Conservation (phyloP, 2,329 filamentous ascomycete species). For the Rugonectria rugulosa region DNA sequence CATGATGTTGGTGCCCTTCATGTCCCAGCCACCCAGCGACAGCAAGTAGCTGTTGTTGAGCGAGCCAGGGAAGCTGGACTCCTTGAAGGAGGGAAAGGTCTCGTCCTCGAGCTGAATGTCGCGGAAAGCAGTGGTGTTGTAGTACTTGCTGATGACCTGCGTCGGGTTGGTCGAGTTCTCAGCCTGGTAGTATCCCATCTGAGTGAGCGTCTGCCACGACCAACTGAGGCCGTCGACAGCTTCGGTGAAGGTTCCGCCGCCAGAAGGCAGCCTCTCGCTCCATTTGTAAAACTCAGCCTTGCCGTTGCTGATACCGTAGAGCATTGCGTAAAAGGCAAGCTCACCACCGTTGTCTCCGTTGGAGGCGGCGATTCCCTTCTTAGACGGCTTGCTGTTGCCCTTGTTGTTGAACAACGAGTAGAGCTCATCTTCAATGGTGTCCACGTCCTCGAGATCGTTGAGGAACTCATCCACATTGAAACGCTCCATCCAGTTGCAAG, state of each 20-base stretch:
- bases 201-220: slow-evolving; percentile 23
- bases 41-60: slow-evolving; percentile 49
- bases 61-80: slow-evolving; percentile 6
- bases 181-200: slow-evolving; percentile 24
- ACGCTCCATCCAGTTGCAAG: slow-evolving; percentile 19
- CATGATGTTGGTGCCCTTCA: slow-evolving; percentile 35
- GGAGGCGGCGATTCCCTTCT: slow-evolving; percentile 10
- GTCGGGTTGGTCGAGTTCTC: slow-evolving; percentile 19
- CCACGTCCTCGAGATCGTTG: not conserved
- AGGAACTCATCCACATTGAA: slow-evolving; percentile 9
- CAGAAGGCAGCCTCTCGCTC: not conserved
- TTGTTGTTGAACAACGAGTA: slow-evolving; percentile 3
- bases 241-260: slow-evolving; percentile 37
- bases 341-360: slow-evolving; percentile 9
- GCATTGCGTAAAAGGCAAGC: slow-evolving; percentile 16
- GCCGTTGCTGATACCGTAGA: slow-evolving; percentile 18
- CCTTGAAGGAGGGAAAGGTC: not conserved
- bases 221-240: slow-evolving; percentile 28
- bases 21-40: slow-evolving; percentile 39
- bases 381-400: not conserved
- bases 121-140: slow-evolving; percentile 5
- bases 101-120: not conserved
- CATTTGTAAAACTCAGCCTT: not conserved
- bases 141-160: slow-evolving; percentile 16
- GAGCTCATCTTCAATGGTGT: not conserved